phyloP scores from a whole-genome alignment of 768 basidiomycete genomes.

The Leccinum truebloodii region DNA sequence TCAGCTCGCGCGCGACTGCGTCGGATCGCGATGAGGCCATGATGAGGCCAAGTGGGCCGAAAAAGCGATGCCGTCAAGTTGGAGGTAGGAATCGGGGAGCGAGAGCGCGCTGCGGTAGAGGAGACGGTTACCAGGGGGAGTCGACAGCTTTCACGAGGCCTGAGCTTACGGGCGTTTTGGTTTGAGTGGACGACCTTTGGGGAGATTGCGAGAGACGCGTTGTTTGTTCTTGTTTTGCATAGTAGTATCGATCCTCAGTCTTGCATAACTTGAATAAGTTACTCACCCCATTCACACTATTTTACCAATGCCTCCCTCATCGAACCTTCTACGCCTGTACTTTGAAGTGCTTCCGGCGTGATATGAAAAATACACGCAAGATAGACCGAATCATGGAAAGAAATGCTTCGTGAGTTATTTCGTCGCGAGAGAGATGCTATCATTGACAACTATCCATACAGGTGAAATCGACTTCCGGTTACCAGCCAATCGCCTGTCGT shows the following conservation, averaged over 20 bases:
- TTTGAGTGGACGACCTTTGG: slow-evolving; percentile 10
- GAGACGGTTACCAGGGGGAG: slow-evolving; percentile 46
- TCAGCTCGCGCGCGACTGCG: slow-evolving; percentile 37
- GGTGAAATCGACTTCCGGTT: not conserved
- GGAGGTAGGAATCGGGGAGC: slow-evolving; percentile 68
- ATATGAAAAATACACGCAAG: not conserved
- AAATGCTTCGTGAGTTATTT: slow-evolving; percentile 11
- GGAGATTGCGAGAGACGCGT: slow-evolving; percentile 13
- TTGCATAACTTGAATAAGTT: too few relatives aligned
- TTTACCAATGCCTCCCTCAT: not conserved
- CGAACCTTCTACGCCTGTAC: not conserved
- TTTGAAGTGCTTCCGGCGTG: not conserved
- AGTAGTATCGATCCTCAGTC: too few relatives aligned
- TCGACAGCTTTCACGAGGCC: too few relatives aligned
- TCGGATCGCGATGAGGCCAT: slow-evolving; percentile 28
- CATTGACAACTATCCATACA: not conserved
- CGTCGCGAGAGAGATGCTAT: too few relatives aligned
- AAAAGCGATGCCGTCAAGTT: slow-evolving; percentile 76
- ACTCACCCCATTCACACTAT: not conserved
- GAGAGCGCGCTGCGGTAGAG: slow-evolving; percentile 77
- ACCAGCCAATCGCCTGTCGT: not conserved
- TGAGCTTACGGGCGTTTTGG: too few relatives aligned
- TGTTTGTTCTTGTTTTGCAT: not conserved
- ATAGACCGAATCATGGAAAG: slow-evolving; percentile 3
- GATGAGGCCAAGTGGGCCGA: slow-evolving; percentile 45